Evolutionary conservation across 441 rosid genomes (phyloP), one percentile per base, ranked within the genome.

Genomic region (Populus hybrid): DNA sequence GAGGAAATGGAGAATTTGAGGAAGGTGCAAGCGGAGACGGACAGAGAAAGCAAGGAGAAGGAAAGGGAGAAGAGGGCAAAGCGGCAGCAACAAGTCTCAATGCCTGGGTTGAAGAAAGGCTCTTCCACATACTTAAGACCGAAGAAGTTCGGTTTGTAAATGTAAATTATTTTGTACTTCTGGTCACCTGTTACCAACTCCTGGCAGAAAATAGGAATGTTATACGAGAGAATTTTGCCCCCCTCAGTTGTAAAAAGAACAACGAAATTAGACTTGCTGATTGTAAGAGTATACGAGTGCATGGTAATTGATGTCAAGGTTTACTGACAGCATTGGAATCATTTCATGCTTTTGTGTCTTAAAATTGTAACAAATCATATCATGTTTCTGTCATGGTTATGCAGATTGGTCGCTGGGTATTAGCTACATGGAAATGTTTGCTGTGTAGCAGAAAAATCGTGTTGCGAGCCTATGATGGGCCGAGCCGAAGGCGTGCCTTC

Each of bases 1-100:
- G 96, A 92, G 89, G 98, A 94, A 75, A 92, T 93, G 98, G 98
- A 94, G 76, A 90, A 84, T 77, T 71, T 92, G 87, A 89, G 98
- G 85, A 94, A 86, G 85, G 88, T 75, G 70, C 98, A 93, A 78
- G 98, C 87, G 2, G 92, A 87, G 81, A 86, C 71, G 1, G 93
- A 93, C 83, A 80, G 63, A 67, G 82, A 84, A 75, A 84, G 77
- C 81, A 93, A 87, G 81, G 86, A 75, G 83, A 89, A 72, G 74
- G 98, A 96, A 70, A 88, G 79, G 72, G 80, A 74, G 83, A 92
- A 88, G 86, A 86, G 95, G 53, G 89, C 81, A 21, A 96, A 88
- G 85, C 92, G 86, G 83, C 98, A 90, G 80, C 97, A 93, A 78
- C 90, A 84, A 81, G 84, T 94, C 10, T 87, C 97, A 2, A 89